Evolutionary conservation across 352 stramenopile species (phyloP).

Genomic region (Phytophthora pluvialis): DNA sequence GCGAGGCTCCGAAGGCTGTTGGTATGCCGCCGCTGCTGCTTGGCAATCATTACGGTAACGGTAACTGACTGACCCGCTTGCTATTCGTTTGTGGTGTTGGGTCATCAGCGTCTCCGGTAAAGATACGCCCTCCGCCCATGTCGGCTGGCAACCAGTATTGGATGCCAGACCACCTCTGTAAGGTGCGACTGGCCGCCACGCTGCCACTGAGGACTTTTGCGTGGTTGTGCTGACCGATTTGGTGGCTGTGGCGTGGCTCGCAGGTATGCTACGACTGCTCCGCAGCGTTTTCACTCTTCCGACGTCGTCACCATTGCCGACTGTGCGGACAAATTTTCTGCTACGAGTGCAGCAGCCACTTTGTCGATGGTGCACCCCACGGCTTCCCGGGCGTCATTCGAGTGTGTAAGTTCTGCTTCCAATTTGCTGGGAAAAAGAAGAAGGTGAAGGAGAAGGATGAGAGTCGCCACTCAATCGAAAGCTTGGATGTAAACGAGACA

Average conservation of each 20-base stretch:
- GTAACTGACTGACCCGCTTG: not conserved
- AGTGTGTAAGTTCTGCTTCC: conserved; percentile 80
- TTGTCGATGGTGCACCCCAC: conserved; percentile 66
- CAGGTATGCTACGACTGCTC: conserved; percentile 89
- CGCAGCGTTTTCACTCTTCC: conserved; percentile 81
- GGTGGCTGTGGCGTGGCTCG: not conserved
- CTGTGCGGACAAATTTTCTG: conserved; percentile 89
- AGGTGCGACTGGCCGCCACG: conserved; percentile 39
- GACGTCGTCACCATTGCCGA: conserved; percentile 86
- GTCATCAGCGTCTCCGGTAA: conserved; percentile 32
- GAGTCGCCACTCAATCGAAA: conserved; percentile 22
- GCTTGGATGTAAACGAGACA: conserved; percentile 31
- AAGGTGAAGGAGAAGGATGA: conserved; percentile 24
- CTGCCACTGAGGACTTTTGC: too few species aligned
- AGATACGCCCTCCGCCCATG: conserved; percentile 42
- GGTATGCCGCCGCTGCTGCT: conserved; percentile 10
- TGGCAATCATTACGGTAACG: not conserved
- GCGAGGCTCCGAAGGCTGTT: conserved; percentile 5
- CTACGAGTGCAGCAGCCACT: conserved; percentile 82
- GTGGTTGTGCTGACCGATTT: not conserved
- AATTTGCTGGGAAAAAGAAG: conserved; percentile 52
- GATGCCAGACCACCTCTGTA: conserved; percentile 89
- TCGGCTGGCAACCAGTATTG: conserved; percentile 71
- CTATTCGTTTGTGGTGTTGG: not conserved
- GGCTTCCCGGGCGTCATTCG: conserved; percentile 65